These are phyloP conservation scores for Boletus sensibilis DNA, from an alignment of 768 basidiomycete genomes.

Conservation along the genomic window DNA sequence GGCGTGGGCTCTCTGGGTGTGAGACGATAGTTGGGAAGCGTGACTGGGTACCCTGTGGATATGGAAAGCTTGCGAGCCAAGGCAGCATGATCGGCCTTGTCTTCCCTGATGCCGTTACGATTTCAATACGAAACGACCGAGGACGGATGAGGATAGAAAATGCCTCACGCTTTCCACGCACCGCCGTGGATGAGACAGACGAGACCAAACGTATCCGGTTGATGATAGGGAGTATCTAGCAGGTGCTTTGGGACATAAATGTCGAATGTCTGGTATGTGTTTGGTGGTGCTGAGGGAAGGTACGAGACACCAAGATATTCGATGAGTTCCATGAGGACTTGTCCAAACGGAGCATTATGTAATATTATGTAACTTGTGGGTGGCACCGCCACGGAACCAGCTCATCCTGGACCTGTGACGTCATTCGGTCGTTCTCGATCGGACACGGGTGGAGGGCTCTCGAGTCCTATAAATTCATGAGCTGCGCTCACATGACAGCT, in stretches of 20 bases:
- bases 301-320: slow-evolving; percentile 38
- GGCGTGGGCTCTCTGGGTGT: slow-evolving; percentile 45
- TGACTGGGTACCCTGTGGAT: slow-evolving; percentile 55
- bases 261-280: slow-evolving; percentile 53
- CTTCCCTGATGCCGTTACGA: slow-evolving; percentile 50
- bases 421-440: slow-evolving; percentile 20
- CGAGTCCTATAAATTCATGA: slow-evolving; percentile 15
- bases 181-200: slow-evolving; percentile 81
- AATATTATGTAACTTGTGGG: neutral
- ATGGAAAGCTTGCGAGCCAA: slow-evolving; percentile 55
- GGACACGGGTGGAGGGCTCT: neutral
- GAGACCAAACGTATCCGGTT: slow-evolving; percentile 35
- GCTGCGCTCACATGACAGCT: too few relatives aligned
- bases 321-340: slow-evolving; percentile 10
- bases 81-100: slow-evolving; percentile 58
- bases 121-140: slow-evolving; percentile 1
- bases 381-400: slow-evolving; percentile 13
- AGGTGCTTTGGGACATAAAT: slow-evolving; percentile 40
- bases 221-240: neutral
- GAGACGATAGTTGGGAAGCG: slow-evolving; percentile 77
- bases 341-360: too few relatives aligned
- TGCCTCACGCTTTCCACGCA: slow-evolving; percentile 73
- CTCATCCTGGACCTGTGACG: slow-evolving; percentile 24
- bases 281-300: slow-evolving; percentile 18
- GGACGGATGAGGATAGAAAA: neutral